Evolutionary conservation across 179 eudicot genomes (phyloP), one percentile per base, ranked within the genome.

Genomic region (Heliamphora pulchella): DNA sequence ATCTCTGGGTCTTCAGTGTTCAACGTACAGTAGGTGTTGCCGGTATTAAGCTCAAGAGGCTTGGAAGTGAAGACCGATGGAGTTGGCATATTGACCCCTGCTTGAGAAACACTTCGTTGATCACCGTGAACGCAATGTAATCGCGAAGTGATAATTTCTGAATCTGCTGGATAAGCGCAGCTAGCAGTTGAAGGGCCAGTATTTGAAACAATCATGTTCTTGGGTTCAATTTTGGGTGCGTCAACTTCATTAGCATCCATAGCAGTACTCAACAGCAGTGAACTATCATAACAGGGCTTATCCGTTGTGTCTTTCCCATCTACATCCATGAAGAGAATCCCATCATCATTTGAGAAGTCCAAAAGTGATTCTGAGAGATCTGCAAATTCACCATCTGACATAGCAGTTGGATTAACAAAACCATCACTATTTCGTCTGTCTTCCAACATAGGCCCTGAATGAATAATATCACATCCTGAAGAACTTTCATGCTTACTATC

Each of bases 1-100:
- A 89, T 89, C 53, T 87, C 91, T 65, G 89, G 77, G 83, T 87
- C 89, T 80, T 87, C 89, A 1, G 86, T 86, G 79, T 89, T 89
- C 76, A 89, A 78, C 17, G 84, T 80, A 65, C 91, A 89, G 73
- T 39, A 59, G 0, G 73, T 75, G 58, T 58, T 48, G 44, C 82
- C 80, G 47, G 63, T 82, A 79, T 22, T 70, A 53, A 10, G 76
- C 59, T 80, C 81, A 80, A 39, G 62, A 81, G 74, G 66, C 72
- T 80, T 85, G 73, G 57, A 55, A 74, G 17, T 46, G 41, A 76
- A 44, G 31, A 54, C 75, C 13, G 86, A 81, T 41, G 76, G 64
- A 73, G 87, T 65, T 46, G 86, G 79, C 71, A 62, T 63, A 14
- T 82, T 72, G 41, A 39, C 46, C 39, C 75, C 78, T 66, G 81